These are phyloP conservation scores for Coemansia sp. DNA, from an alignment of 192 early-diverging fungal genomes.

Conservation along the genomic window DNA sequence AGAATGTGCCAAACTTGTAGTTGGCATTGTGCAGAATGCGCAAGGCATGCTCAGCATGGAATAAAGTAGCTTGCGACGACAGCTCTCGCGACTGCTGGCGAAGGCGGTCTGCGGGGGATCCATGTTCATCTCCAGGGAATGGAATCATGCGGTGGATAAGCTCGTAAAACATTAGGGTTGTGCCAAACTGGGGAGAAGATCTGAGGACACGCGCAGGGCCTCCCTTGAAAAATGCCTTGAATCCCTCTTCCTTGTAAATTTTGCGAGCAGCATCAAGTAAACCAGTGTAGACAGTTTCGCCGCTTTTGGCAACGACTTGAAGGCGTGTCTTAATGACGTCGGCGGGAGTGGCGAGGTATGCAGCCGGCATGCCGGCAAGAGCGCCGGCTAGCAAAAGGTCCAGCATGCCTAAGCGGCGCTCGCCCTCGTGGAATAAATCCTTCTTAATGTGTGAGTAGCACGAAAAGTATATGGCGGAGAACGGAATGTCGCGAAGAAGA, in stretches of 20 bases:
- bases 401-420: conserved; percentile 60
- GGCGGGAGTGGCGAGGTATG: conserved; percentile 94
- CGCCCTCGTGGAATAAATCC: conserved; percentile 84
- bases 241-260: conserved; percentile 88
- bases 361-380: conserved; percentile 91
- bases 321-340: conserved; percentile 98
- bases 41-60: conserved; percentile 43
- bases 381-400: conserved; percentile 84
- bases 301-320: conserved; percentile 88
- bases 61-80: conserved; percentile 40
- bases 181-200: conserved; percentile 95
- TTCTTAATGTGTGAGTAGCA: conserved; percentile 97
- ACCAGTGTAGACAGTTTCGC: conserved; percentile 84
- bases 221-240: conserved; percentile 95
- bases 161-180: conserved; percentile 93
- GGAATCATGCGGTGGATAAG: conserved; percentile 70
- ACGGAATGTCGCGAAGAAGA: conserved; percentile 92
- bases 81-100: conserved; percentile 26
- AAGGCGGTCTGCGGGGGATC: conserved; percentile 13
- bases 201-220: conserved; percentile 89
- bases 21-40: conserved; percentile 45
- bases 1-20: conserved; percentile 41
- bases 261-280: conserved; percentile 82
- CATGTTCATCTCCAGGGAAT: conserved; percentile 51
- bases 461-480: conserved; percentile 97